Conservation (phyloP, 305 asterid genomes). For the Striga hermonthica region DNA sequence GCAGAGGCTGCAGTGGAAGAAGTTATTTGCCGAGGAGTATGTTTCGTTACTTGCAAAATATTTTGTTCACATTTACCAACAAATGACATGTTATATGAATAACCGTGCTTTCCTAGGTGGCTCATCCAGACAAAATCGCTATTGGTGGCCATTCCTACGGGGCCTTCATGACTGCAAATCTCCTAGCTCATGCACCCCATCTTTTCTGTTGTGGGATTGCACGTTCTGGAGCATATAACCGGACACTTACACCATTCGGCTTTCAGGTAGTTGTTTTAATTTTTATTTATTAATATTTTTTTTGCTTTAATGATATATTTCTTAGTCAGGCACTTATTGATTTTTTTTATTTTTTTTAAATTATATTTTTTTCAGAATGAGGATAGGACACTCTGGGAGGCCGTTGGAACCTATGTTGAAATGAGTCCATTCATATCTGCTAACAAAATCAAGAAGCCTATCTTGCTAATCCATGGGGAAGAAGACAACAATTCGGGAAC, state of each 20-base stretch:
- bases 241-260: slow-evolving; percentile 98
- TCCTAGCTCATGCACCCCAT: slow-evolving; percentile 97
- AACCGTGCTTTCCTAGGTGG: slow-evolving; percentile 59
- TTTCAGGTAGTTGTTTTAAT: slow-evolving; percentile 68
- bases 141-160: slow-evolving; percentile 98
- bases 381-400: slow-evolving; percentile 98
- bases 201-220: slow-evolving; percentile 94
- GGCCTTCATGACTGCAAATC: slow-evolving; percentile 99
- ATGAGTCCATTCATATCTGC: slow-evolving; percentile 97
- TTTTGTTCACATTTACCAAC: slow-evolving; percentile 1
- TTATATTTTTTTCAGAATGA: no score
- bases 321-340: slow-evolving; percentile 11
- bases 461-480: slow-evolving; percentile 94
- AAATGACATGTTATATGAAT: slow-evolving; percentile 28
- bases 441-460: slow-evolving; percentile 92
- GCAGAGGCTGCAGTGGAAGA: slow-evolving; percentile 98
- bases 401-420: slow-evolving; percentile 67
- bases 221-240: slow-evolving; percentile 96
- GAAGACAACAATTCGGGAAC: slow-evolving; percentile 98
- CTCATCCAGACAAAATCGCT: slow-evolving; percentile 86
- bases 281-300: slow-evolving; percentile 10
- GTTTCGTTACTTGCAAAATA: slow-evolving; percentile 34
- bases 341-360: slow-evolving; percentile 22
- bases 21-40: slow-evolving; percentile 88
- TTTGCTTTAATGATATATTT: not conserved